Evolutionary conservation across 2,329 filamentous ascomycete species (phyloP), one percentile per base, ranked within the genome.

Genomic region (Hysterium pulicare): DNA sequence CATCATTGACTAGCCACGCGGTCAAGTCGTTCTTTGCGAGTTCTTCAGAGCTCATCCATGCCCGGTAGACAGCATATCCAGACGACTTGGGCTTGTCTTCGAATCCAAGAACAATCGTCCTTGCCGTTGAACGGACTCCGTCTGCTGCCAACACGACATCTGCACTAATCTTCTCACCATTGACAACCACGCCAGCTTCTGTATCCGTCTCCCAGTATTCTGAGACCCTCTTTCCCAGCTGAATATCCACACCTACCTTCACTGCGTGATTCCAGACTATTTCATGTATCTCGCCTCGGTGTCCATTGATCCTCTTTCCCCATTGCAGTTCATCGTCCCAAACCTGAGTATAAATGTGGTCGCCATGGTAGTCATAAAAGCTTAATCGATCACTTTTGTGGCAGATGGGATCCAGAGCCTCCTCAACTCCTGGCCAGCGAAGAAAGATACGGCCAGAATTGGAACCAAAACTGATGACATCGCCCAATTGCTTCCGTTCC

Each of bases 391-490:
- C 72, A 0, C 67, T 64, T n/a, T 69, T 59, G 44, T 79, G 77
- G 48, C 74, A 76, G 11, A 81, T 62, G 5, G 69, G 63, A 11
- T 72, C 68, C 61, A 81, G 67, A 21, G 68, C 68, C 34, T 68
- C 63, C 13, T 71, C 69, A 17, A 82, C 69, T 17, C 68, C 67
- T 10, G 68, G 61, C 62, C 64, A 64, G 26, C 79, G 74, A 42
- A 74, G 60, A 49, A 82, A 81, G 49, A 83, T 78, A 22, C 78
- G 73, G 1, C 78, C 77, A 15, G 72, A 77, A 55, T 83, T 83
- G 32, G 76, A 69, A 6, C 79, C 79, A 49, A 82, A 82, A 7
- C 74, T 78, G 52, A 82, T 82, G 49, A 82, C 81, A 62, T 83
- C 77, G 32, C 79, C 81, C 0, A 82, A 72, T 1, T 68, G 61